Base-by-base conservation (phyloP, 805 yeast species). In the Suhomyces kilbournensis region DNA sequence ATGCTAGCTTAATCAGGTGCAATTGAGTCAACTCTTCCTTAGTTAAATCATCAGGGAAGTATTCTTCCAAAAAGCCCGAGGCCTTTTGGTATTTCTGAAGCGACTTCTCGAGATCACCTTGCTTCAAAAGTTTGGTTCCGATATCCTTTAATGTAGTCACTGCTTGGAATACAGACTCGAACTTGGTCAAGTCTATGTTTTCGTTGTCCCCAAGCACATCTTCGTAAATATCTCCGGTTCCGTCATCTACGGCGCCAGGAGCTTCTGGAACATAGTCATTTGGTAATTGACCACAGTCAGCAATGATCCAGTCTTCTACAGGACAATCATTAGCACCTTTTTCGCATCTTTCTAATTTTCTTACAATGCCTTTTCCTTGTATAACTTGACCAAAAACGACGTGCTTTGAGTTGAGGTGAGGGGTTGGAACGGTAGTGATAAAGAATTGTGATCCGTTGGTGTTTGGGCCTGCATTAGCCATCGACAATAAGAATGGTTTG, bases 381-480 rank as follows among this genome's bases (percentile, higher is more conserved):
- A 93, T 71, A 38, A 94, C 91, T 68, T 88, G 83, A 56, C 99
- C 99, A 67, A 94, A 94, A 2, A 94, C 98, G 49, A 92, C 97
- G 68, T 94, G 99, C 69, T 93, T 93, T 23, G 93, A 96, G 66
- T 94, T 93, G 59, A 94, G 80, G 70, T 93, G 98, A 6, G 98
- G 97, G 1, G 97, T 90, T 42, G 90, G 85, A 2, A 84, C 94
- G 2, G 97, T 90, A 25, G 99, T 93, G 62, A 93, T 84, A 69
- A 93, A 93, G 63, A 90, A 94, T 71, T 93, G 98, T 2, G 97
- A 90, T 0, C 98, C 98, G 66, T 94, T 94, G 47, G 98, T 93
- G 68, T 86, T 84, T 53, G 96, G 91, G 15, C 98, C 98, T 4
- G 97, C 89, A 66, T 93, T 93, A 53, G 99, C 98, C 98, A 93